A percentile compares a stretch with the other conserved stretches of the same genome.
These are phyloP conservation scores for Coleophoma eucalyptorum DNA, from an alignment of 2,329 filamentous ascomycete species.

Conservation along the genomic window DNA sequence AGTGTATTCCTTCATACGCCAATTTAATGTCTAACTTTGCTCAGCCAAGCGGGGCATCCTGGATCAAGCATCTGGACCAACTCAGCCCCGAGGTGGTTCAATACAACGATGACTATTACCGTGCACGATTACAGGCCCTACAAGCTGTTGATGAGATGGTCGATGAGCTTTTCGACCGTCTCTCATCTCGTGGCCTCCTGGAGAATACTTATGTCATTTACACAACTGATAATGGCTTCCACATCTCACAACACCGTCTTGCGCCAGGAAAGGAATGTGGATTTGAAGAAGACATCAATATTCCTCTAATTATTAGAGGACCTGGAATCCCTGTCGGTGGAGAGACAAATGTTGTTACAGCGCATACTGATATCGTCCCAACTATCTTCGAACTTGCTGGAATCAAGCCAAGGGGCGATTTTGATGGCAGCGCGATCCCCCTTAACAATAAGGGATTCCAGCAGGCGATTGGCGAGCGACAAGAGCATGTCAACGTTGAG, in stretches of 20 bases:
- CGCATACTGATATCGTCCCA: constrained; percentile 49
- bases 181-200: constrained; percentile 34
- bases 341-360: constrained; percentile 38
- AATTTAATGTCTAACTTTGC: neutral
- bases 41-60: constrained; percentile 40
- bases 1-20: constrained; percentile 10
- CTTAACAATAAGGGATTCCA: constrained; percentile 19
- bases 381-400: constrained; percentile 40
- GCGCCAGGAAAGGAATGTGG: constrained; percentile 46
- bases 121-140: constrained; percentile 45
- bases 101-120: constrained; percentile 48
- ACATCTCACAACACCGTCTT: constrained; percentile 47
- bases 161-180: constrained; percentile 37
- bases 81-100: constrained; percentile 37
- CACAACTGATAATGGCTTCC: constrained; percentile 51
- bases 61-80: constrained; percentile 38
- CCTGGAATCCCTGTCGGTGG: constrained; percentile 45
- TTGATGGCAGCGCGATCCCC: constrained; percentile 42
- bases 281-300: constrained; percentile 46
- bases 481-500: constrained; percentile 46
- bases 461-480: constrained; percentile 19
- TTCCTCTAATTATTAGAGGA: constrained; percentile 54
- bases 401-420: constrained; percentile 32
- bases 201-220: constrained; percentile 55
- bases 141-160: constrained; percentile 54